These are phyloP conservation scores for Fusarium mexicanum DNA, from an alignment of 2,329 filamentous ascomycete species.

Conservation along the genomic window DNA sequence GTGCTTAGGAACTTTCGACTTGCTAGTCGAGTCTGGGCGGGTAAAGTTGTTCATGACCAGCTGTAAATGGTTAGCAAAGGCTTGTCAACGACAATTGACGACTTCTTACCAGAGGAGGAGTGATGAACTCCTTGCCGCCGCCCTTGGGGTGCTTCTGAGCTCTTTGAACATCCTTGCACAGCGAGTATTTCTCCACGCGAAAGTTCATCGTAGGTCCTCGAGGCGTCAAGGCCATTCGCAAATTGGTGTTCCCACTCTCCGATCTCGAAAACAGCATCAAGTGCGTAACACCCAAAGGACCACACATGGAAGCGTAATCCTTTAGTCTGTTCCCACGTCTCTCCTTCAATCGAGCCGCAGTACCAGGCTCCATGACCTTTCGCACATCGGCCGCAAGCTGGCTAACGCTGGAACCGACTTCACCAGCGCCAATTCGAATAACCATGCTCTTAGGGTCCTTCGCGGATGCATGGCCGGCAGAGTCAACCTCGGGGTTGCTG, in stretches of 20 bases:
- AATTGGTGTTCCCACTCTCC: conserved; percentile 88
- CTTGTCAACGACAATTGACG: not conserved
- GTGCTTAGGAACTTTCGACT: conserved; percentile 84
- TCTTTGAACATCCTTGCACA: conserved; percentile 89
- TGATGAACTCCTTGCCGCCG: conserved; percentile 85
- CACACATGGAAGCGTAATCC: conserved; percentile 96
- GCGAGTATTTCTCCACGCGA: conserved; percentile 91
- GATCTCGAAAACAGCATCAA: conserved; percentile 93
- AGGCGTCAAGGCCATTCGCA: conserved; percentile 87
- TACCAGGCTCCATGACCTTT: conserved; percentile 94
- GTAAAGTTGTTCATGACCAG: conserved; percentile 99
- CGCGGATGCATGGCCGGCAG: conserved; percentile 69
- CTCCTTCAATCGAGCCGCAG: conserved; percentile 88
- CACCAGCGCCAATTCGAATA: conserved; percentile 92
- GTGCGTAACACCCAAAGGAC: conserved; percentile 91
- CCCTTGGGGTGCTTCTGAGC: conserved; percentile 84
- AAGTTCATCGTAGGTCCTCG: conserved; percentile 94
- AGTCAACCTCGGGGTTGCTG: conserved; percentile 65
- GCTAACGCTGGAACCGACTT: conserved; percentile 90
- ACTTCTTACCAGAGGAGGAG: conserved; percentile 76
- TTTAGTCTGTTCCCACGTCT: conserved; percentile 85
- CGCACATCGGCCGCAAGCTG: conserved; percentile 93
- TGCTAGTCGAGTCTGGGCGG: conserved; percentile 67
- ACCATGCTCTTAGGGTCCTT: conserved; percentile 96
- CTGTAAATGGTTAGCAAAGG: conserved; percentile 52